A percentile compares a stretch with the other conserved stretches of the same genome.
phyloP scores from a whole-genome alignment of 208 protist genomes.

The Wallacemonas sp. region DNA sequence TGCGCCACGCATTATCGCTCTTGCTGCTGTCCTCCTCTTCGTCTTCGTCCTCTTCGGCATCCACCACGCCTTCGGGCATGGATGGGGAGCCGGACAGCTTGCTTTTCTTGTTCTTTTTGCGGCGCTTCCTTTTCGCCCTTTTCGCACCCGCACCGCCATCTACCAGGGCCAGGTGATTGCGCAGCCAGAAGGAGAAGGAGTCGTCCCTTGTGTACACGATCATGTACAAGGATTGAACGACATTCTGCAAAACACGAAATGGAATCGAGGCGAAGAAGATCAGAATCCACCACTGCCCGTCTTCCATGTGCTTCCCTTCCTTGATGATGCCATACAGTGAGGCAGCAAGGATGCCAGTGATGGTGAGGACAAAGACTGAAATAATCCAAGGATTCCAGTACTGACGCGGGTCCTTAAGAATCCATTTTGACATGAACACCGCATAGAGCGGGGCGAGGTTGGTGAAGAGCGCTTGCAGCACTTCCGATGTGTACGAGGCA shows the following conservation, averaged over 20 bases:
- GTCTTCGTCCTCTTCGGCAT: constrained; percentile 3
- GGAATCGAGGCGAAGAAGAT: constrained; percentile 84
- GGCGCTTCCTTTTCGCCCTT: background rate
- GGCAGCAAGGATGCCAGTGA: constrained; percentile 58
- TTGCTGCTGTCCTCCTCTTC: constrained; percentile 7
- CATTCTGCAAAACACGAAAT: constrained; percentile 72
- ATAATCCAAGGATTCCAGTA: constrained; percentile 69
- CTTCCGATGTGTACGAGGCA: constrained; percentile 72
- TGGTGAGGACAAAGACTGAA: constrained; percentile 58
- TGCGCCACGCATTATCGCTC: background rate
- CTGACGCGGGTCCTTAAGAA: constrained; percentile 64
- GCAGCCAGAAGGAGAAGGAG: constrained; percentile 47
- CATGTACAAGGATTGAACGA: constrained; percentile 85
- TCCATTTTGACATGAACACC: constrained; percentile 69
- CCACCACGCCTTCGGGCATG: background rate
- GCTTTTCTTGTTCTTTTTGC: background rate
- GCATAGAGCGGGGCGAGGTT: constrained; percentile 75
- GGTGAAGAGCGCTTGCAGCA: constrained; percentile 76
- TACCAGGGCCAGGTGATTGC: constrained; percentile 12
- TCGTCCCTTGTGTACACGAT: constrained; percentile 75
- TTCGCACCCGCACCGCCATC: background rate
- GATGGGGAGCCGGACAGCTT: background rate
- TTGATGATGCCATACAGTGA: constrained; percentile 53
- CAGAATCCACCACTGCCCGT: constrained; percentile 68
- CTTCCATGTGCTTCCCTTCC: constrained; percentile 24